Evolutionary conservation across 495 filamentous ascomycete genomes (phyloP).

Genomic region (Xylaria palmicola): DNA sequence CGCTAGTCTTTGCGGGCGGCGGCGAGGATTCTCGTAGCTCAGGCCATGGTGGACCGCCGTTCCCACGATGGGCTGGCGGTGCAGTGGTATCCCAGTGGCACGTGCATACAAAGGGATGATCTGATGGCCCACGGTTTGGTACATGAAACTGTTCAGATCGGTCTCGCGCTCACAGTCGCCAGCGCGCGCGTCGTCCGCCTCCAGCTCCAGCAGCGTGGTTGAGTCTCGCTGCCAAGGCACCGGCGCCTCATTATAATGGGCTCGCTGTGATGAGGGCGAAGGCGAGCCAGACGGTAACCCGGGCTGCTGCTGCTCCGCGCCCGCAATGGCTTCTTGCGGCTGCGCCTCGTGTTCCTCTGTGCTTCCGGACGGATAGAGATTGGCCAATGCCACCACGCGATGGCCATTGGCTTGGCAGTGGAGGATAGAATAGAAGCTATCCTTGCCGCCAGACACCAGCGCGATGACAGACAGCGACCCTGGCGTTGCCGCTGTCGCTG

Average conservation of each 20-base stretch:
- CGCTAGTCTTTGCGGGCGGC: not conserved
- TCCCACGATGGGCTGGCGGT: conserved; percentile 71
- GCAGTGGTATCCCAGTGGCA: conserved; percentile 76
- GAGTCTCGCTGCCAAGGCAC: not conserved
- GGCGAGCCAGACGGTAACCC: not conserved
- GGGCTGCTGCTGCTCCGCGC: not conserved
- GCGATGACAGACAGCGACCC: conserved; percentile 75
- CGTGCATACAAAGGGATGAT: conserved; percentile 81
- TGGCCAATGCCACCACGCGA: conserved; percentile 81
- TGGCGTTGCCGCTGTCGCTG: conserved; percentile 29
- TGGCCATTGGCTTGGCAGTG: conserved; percentile 88
- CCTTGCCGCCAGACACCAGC: conserved; percentile 93
- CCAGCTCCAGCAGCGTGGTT: too few relatives aligned
- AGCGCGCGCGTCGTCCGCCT: not conserved
- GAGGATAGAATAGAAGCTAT: conserved; percentile 89
- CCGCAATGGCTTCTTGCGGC: not conserved
- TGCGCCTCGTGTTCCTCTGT: too few relatives aligned
- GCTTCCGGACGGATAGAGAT: conserved; percentile 63
- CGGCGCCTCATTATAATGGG: not conserved
- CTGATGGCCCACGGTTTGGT: conserved; percentile 91
- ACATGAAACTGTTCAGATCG: conserved; percentile 97
- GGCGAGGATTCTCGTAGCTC: conserved; percentile 49
- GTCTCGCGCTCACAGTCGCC: conserved; percentile 45
- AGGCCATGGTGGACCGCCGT: conserved; percentile 62
- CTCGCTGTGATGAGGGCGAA: not conserved